A percentile compares a stretch with the other conserved stretches of the same genome.
Conservation (phyloP, 1,284 basidiomycete species). For the Acaromyces ingoldii region DNA sequence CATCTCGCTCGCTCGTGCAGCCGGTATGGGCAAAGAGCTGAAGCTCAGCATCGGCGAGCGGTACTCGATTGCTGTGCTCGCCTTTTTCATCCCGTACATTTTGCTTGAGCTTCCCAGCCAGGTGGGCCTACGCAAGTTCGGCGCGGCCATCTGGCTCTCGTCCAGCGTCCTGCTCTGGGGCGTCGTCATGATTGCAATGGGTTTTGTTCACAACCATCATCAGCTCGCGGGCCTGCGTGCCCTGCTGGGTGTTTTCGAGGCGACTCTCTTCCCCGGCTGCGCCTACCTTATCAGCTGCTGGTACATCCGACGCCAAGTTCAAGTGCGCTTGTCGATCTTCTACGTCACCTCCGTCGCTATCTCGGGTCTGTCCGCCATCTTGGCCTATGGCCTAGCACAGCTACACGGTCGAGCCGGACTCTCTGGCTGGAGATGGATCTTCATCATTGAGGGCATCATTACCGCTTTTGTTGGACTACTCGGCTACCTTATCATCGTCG, state of each 20-base stretch:
- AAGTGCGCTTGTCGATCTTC: constrained; percentile 52
- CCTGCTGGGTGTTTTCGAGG: constrained; percentile 50
- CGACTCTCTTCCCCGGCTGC: constrained; percentile 45
- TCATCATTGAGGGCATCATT: constrained; percentile 25
- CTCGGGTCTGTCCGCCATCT: constrained; percentile 54
- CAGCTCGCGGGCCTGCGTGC: constrained; percentile 52
- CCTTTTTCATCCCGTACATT: constrained; percentile 53
- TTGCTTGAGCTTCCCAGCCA: constrained; percentile 42
- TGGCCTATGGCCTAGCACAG: constrained; percentile 50
- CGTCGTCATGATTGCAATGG: constrained; percentile 49
- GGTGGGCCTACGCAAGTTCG: constrained; percentile 49
- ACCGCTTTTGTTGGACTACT: constrained; percentile 28
- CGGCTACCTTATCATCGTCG: constrained; percentile 39
- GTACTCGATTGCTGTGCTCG: constrained; percentile 45
- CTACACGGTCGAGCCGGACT: constrained; percentile 20
- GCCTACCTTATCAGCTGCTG: constrained; percentile 55
- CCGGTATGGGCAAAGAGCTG: constrained; percentile 33
- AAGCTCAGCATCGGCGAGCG: constrained; percentile 25
- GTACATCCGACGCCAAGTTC: constrained; percentile 55
- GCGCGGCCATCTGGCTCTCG: constrained; percentile 50
- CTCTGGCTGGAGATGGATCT: constrained; percentile 48
- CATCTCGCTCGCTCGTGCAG: constrained; percentile 32
- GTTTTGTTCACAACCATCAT: constrained; percentile 23
- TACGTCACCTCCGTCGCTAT: constrained; percentile 52
- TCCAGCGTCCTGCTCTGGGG: constrained; percentile 52